phyloP scores from a whole-genome alignment of 257 asterid genomes.

The Gentiana straminea region DNA sequence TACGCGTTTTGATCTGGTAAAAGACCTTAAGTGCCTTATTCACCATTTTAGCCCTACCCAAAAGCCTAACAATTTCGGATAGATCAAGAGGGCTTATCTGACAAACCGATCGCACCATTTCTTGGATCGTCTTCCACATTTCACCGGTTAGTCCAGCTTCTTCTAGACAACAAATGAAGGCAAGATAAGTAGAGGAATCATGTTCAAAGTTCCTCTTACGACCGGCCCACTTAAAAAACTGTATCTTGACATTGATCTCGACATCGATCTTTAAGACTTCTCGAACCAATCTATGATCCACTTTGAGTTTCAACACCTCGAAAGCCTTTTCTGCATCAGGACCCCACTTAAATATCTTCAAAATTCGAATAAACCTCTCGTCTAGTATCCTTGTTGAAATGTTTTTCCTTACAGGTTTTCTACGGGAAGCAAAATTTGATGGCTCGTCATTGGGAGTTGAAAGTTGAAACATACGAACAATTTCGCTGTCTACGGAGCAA shows the following conservation, averaged over 20 bases:
- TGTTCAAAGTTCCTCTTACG: constrained; percentile 78
- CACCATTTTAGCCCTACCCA: constrained; percentile 78
- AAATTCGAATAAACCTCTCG: constrained; percentile 74
- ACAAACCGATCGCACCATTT: constrained; percentile 59
- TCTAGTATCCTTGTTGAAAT: constrained; percentile 45
- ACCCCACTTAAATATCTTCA: constrained; percentile 95
- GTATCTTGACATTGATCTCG: constrained; percentile 65
- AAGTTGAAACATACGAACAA: constrained; percentile 66
- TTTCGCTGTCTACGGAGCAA: constrained; percentile 55
- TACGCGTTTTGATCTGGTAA: constrained; percentile 63
- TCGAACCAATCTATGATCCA: constrained; percentile 62
- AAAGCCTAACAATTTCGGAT: constrained; percentile 45
- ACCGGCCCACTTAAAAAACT: constrained; percentile 85
- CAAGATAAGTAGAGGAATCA: constrained; percentile 59
- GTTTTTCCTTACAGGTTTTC: constrained; percentile 11
- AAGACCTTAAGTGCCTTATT: constrained; percentile 58
- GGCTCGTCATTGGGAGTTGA: constrained; percentile 43
- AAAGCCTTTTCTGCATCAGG: constrained; percentile 86
- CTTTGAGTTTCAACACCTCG: constrained; percentile 63
- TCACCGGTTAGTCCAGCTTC: constrained; percentile 57
- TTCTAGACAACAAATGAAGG: constrained; percentile 59
- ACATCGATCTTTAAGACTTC: constrained; percentile 71
- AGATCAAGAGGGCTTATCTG: constrained; percentile 47
- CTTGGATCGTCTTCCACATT: constrained; percentile 72
- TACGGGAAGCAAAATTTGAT: constrained; percentile 17